Conservation (phyloP, 257 asterid genomes). For the Scutellaria barbata region DNA sequence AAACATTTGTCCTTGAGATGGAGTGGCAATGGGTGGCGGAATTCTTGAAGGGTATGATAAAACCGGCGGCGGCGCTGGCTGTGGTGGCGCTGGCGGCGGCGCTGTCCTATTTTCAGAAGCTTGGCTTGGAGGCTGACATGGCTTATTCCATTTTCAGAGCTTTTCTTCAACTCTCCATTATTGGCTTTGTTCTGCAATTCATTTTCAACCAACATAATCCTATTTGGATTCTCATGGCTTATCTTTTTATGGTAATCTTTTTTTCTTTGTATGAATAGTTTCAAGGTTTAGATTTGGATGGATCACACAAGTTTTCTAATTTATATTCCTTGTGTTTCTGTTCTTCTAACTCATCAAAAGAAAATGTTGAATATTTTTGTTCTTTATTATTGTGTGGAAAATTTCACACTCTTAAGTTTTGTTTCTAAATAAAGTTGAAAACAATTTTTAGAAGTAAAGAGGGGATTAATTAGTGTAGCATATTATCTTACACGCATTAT, state of each 20-base stretch:
- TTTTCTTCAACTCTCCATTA: slow-evolving; percentile 77
- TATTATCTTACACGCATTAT: too few relatives aligned
- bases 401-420: too few relatives aligned
- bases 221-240: slow-evolving; percentile 78
- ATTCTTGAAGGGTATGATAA: slow-evolving; percentile 79
- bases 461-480: too few relatives aligned
- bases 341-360: too few relatives aligned
- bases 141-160: slow-evolving; percentile 75
- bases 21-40: slow-evolving; percentile 71
- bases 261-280: too few relatives aligned
- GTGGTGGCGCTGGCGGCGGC: slow-evolving; percentile 77
- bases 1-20: slow-evolving; percentile 38
- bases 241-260: slow-evolving; percentile 79
- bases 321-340: too few relatives aligned
- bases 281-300: too few relatives aligned
- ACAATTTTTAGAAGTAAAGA: too few relatives aligned
- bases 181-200: slow-evolving; percentile 90
- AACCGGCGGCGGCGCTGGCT: slow-evolving; percentile 81
- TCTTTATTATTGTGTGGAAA: too few relatives aligned
- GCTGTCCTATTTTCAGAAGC: slow-evolving; percentile 64
- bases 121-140: slow-evolving; percentile 86
- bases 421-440: too few relatives aligned
- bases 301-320: too few relatives aligned
- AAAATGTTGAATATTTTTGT: too few relatives aligned
- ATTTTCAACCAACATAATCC: slow-evolving; percentile 67